Base-by-base conservation (phyloP, 2,329 filamentous ascomycete species). In the Capronia americana region DNA sequence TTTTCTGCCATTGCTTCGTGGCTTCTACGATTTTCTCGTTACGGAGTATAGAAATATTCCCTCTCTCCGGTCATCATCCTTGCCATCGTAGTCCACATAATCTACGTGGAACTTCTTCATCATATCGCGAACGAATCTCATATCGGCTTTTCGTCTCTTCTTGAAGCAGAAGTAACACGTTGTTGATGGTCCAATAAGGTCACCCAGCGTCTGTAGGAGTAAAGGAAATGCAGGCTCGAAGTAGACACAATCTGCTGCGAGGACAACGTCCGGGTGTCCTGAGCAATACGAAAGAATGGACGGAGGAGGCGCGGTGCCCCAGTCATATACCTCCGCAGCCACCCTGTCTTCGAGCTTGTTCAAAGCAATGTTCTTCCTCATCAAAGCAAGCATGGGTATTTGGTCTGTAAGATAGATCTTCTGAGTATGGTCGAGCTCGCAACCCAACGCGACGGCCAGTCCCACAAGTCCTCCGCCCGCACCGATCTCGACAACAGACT, bases 171-270 rank as follows among this genome's bases (percentile, higher is more conserved):
- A 98, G 78, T 90, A 90, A 77, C 90, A 93, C 51, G 93, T 78
- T 0, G 87, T 87, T 10, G 83, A 76, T 3, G 84, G 85, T 17
- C 86, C 85, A 70, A 97, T 83, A 56, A 97, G 83, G 69, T 91
- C 88, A 66, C 86, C 82, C 70, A 98, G 81, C 5, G 94, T 98
- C 69, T 88, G 81, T 75, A 95, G 85, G 55, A 99, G 85, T 38
- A 97, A 83, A 32, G 94, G 93, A 75, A 98, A 98, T 0, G 95
- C 92, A 2, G 94, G 93, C 79, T 98, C 95, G 77, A 96, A 96
- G 82, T 98, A 99, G 57, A 97, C 93, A 79, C 94, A 98, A 78
- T 98, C 95, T 48, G 93, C 94, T 3, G 95, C 95, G n/a, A 98
- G 85, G 63, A 99, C 88, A 63, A 97, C 83, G 73, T 93, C 88